Evolutionary conservation across 2,329 filamentous ascomycete genomes (phyloP).

Genomic region (Geoglossum cookeanum): DNA sequence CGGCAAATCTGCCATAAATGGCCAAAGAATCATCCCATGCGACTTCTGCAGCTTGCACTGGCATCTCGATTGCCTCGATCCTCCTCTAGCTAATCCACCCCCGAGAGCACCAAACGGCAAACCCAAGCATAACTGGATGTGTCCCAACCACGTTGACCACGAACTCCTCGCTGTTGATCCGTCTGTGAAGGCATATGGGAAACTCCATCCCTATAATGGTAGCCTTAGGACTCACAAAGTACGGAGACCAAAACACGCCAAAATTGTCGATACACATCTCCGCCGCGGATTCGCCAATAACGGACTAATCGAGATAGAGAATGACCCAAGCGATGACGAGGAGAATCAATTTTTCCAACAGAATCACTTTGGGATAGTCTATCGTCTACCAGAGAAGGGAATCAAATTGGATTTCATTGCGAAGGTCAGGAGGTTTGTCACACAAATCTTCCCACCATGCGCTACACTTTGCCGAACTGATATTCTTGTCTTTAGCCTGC

Average conservation of each 20-base stretch:
- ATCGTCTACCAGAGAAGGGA: slow-evolving; percentile 43
- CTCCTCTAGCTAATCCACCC: slow-evolving; percentile 65
- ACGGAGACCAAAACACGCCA: slow-evolving; percentile 30
- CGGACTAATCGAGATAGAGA: slow-evolving; percentile 50
- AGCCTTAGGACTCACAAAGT: slow-evolving; percentile 23
- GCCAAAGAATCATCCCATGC: slow-evolving; percentile 66
- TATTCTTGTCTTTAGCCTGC: neutral
- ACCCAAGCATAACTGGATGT: slow-evolving; percentile 60
- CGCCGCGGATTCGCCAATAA: slow-evolving; percentile 50
- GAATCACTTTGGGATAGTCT: slow-evolving; percentile 42
- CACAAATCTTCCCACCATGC: neutral
- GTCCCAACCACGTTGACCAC: slow-evolving; percentile 70
- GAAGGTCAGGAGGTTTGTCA: slow-evolving; percentile 31
- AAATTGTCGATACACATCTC: slow-evolving; percentile 27
- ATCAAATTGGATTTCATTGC: slow-evolving; percentile 56
- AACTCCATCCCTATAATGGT: slow-evolving; percentile 10
- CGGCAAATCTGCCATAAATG: slow-evolving; percentile 40
- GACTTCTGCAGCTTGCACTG: slow-evolving; percentile 66
- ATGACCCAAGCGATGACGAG: slow-evolving; percentile 36
- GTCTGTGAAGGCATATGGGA: slow-evolving; percentile 16
- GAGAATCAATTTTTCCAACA: slow-evolving; percentile 35
- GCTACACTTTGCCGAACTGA: neutral
- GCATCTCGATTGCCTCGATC: slow-evolving; percentile 85
- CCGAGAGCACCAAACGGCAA: slow-evolving; percentile 28
- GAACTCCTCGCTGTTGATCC: slow-evolving; percentile 37